Evolutionary conservation across 768 basidiomycete genomes (phyloP), one percentile per base, ranked within the genome.

Genomic region (Cystobasidium onofrii): DNA sequence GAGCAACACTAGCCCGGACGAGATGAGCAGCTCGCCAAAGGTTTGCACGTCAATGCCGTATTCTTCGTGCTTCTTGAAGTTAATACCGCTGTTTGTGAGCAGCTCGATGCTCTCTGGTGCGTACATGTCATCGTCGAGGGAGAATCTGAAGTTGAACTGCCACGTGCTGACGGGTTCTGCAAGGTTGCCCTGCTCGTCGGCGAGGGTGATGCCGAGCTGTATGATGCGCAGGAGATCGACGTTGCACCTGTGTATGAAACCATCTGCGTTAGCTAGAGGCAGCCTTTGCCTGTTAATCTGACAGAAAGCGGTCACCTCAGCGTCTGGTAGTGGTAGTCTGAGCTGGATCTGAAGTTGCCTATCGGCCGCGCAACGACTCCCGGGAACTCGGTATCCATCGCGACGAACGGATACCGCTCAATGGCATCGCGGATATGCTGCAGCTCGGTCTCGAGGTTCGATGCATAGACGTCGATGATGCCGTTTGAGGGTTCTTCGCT

Each of bases 311-410:
- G n/a, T n/a, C 75, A 96, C 75, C 96, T 89, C 90, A 99, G 95
- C 1, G 96, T 99, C 82, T 99, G 96, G 82, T 97, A 99, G 82
- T 98, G 95, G 80, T 97, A 98, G 82, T 99, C 96, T 25, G 92
- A 92, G 13, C 92, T 92, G 0, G 93, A 94, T 81, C 92, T 92
- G 85, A 97, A 98, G 39, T 88, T 85, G 4, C 96, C 96, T 78
- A 99, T 95, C 1, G 96, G 96, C 23, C 96, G 87, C 1, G 95
- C 96, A 70, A 99, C 96, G 52, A 97, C 93, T 10, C 96, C 96
- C 39, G 96, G 96, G 81, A 98, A 98, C 81, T 99, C 96, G 66
- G 96, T 97, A 81, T 99, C 95, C 92, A 99, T 94, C 78, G 94
- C 91, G 80, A 99, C 87, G 83, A 88, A 96, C 12, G 94, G 90